Conservation (phyloP, 495 filamentous ascomycete genomes). For the Podospora pseudoanserina region DNA sequence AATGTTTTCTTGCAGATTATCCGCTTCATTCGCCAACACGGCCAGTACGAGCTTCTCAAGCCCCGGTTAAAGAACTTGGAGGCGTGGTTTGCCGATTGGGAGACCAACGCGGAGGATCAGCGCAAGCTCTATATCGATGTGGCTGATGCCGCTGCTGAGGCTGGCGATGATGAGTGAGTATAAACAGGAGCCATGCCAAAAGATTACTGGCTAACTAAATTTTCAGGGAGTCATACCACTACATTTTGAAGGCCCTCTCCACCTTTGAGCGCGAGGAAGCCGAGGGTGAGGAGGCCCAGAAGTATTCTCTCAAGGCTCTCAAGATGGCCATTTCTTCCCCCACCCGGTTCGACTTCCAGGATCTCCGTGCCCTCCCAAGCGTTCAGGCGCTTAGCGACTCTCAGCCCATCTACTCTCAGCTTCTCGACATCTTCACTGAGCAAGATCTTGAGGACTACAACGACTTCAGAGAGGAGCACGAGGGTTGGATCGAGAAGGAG, state of each 20-base stretch:
- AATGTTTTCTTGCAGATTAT: constrained; percentile 84
- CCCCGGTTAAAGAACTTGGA: constrained; percentile 75
- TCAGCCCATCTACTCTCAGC: constrained; percentile 77
- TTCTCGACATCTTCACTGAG: constrained; percentile 91
- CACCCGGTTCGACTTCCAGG: constrained; percentile 87
- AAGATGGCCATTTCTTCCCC: constrained; percentile 74
- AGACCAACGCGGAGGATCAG: constrained; percentile 71
- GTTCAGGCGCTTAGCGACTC: constrained; percentile 81
- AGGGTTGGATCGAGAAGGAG: constrained; percentile 72
- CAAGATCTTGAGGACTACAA: constrained; percentile 92
- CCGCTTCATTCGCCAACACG: constrained; percentile 66
- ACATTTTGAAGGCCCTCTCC: constrained; percentile 76
- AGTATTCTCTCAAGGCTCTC: constrained; percentile 78
- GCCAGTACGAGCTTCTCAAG: constrained; percentile 74
- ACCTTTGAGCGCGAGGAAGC: constrained; percentile 67
- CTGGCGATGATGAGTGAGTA: constrained; percentile 67
- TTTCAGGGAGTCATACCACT: constrained; percentile 66
- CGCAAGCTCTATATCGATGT: constrained; percentile 77
- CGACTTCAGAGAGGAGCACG: constrained; percentile 82
- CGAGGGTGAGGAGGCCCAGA: constrained; percentile 66
- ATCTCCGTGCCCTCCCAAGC: constrained; percentile 78
- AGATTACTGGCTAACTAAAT: constrained; percentile 10
- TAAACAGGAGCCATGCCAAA: not conserved
- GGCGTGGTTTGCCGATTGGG: constrained; percentile 79
- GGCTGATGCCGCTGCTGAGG: constrained; percentile 70